A percentile compares a stretch with the other conserved stretches of the same genome.
Conservation (phyloP, 225 moss, liverwort and hornwort genomes). For the Straminergon stramineum region DNA sequence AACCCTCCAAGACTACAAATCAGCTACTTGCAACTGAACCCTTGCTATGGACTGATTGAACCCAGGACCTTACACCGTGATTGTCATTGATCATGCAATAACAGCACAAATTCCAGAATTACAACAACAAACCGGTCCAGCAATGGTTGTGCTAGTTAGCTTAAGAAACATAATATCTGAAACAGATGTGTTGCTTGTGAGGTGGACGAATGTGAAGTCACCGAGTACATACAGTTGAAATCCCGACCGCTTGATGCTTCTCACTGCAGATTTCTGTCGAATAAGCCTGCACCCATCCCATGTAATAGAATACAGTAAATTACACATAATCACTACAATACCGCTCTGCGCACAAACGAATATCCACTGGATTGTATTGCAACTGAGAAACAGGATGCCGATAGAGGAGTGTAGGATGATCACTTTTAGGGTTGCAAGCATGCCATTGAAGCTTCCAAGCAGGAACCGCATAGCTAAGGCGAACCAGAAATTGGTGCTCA, state of each 20-base stretch:
- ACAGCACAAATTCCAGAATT: neutral
- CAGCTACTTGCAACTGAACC: neutral
- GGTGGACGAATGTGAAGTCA: neutral
- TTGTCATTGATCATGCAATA: neutral
- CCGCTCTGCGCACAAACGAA: neutral
- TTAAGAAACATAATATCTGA: neutral
- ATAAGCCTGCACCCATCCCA: slow-evolving; percentile 47
- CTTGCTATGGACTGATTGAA: neutral
- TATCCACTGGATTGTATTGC: neutral
- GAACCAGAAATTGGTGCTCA: slow-evolving; percentile 42
- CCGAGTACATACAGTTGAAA: slow-evolving; percentile 35
- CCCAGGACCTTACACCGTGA: neutral
- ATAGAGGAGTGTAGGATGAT: neutral
- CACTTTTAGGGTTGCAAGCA: slow-evolving; percentile 70
- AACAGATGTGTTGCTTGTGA: neutral
- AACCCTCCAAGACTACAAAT: neutral
- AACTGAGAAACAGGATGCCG: neutral
- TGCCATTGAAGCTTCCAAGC: slow-evolving; percentile 62
- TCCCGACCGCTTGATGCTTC: slow-evolving; percentile 51
- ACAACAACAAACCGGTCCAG: neutral
- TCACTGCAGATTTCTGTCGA: slow-evolving; percentile 60
- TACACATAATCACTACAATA: neutral
- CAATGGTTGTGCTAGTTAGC: neutral
- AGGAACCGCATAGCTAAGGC: slow-evolving; percentile 43
- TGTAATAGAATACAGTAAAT: neutral